phyloP scores from a whole-genome alignment of 1,284 basidiomycete genomes.

The Heterobasidion parviporum region DNA sequence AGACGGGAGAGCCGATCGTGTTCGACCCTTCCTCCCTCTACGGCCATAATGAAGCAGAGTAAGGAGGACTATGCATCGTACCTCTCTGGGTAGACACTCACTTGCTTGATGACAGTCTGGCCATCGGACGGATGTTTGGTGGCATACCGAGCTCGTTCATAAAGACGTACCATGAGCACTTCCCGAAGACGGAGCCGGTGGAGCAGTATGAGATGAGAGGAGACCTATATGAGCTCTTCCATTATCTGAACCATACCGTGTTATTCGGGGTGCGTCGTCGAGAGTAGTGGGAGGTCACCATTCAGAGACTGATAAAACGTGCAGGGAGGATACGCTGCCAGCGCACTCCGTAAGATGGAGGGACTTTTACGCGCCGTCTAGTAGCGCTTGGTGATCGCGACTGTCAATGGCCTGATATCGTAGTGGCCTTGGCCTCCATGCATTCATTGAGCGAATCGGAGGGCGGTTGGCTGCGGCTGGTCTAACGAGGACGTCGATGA shows the following conservation, averaged over 20 bases:
- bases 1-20: conserved; percentile 57
- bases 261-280: conserved; percentile 55
- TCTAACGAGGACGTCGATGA: too few relatives aligned
- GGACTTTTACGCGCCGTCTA: conserved; percentile 29
- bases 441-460: too few relatives aligned
- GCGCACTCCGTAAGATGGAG: conserved; percentile 50
- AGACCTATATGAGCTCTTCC: conserved; percentile 78
- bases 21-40: conserved; percentile 81
- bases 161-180: conserved; percentile 60
- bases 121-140: conserved; percentile 80
- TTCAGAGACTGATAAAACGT: conserved; percentile 1
- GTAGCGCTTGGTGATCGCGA: not conserved
- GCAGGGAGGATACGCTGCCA: conserved; percentile 51
- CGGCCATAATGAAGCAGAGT: conserved; percentile 87
- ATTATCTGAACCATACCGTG: conserved; percentile 80
- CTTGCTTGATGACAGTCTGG: conserved; percentile 41
- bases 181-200: conserved; percentile 62
- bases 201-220: conserved; percentile 63
- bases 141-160: conserved; percentile 71
- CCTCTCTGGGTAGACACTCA: not conserved
- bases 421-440: too few relatives aligned
- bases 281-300: not conserved
- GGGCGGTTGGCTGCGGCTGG: too few relatives aligned
- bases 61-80: conserved; percentile 17
- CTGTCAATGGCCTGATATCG: not conserved